These are phyloP conservation scores for Leccinum olivaceopallidum DNA, from an alignment of 768 basidiomycete genomes.

Conservation along the genomic window DNA sequence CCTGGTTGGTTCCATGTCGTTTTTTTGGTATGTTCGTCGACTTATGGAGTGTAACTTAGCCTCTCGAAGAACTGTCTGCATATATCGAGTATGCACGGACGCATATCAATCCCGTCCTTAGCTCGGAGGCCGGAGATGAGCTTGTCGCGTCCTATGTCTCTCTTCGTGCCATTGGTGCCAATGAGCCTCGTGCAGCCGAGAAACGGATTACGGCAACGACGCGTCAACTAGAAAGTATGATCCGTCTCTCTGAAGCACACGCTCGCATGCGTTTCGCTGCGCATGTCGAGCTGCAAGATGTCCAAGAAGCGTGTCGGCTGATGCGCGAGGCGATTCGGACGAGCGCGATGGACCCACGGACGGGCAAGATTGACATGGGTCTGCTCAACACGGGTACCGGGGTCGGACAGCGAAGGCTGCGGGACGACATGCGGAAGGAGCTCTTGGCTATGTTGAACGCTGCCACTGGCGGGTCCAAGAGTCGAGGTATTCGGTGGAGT, in stretches of 20 bases:
- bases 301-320: constrained; percentile 87
- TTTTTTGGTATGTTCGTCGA: neutral
- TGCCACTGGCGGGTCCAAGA: constrained; percentile 44
- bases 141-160: constrained; percentile 91
- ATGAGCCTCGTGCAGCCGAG: constrained; percentile 84
- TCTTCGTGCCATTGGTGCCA: constrained; percentile 84
- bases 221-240: constrained; percentile 95
- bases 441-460: constrained; percentile 63
- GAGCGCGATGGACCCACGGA: constrained; percentile 92
- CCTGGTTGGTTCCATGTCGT: constrained; percentile 53
- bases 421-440: constrained; percentile 89
- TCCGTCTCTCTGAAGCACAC: constrained; percentile 94
- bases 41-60: constrained; percentile 46
- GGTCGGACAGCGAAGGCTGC: constrained; percentile 77
- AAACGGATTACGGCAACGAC: constrained; percentile 98
- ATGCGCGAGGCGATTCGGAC: constrained; percentile 97
- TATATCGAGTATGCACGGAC: constrained; percentile 94
- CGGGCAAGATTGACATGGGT: constrained; percentile 97
- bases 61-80: constrained; percentile 85
- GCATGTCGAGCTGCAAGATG: constrained; percentile 85
- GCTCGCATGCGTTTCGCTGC: constrained; percentile 93
- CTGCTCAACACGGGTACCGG: constrained; percentile 93
- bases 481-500: constrained; percentile 71
- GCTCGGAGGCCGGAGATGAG: constrained; percentile 79
- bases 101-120: constrained; percentile 82